Conservation (phyloP, 768 basidiomycete genomes). For the Coprinopsis cinerea region DNA sequence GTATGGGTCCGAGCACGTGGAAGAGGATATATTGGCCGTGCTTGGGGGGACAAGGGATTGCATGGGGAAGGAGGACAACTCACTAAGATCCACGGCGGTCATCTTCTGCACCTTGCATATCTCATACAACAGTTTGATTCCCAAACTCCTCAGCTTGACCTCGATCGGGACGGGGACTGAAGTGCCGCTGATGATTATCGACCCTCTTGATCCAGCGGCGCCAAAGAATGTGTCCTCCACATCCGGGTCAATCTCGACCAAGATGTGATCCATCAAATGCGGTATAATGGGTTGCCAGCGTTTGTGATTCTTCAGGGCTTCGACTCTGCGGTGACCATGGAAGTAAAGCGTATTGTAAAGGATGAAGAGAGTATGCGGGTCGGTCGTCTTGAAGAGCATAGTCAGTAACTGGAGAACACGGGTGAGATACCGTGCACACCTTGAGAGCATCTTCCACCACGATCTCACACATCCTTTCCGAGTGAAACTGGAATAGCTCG, state of each 20-base stretch:
- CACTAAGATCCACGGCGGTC: slow-evolving; percentile 72
- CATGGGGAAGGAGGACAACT: too few species aligned
- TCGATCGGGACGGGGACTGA: slow-evolving; percentile 73
- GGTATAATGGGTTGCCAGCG: slow-evolving; percentile 83
- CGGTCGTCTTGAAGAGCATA: slow-evolving; percentile 52
- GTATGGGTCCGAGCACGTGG: too few species aligned
- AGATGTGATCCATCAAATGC: slow-evolving; percentile 77
- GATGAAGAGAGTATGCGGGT: slow-evolving; percentile 81
- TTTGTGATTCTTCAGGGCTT: slow-evolving; percentile 72
- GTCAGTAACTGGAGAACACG: slow-evolving; percentile 10
- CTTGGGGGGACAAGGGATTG: too few species aligned
- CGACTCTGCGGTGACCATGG: slow-evolving; percentile 62
- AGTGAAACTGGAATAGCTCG: slow-evolving; percentile 87
- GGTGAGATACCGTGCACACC: slow-evolving; percentile 35
- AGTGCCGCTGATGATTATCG: slow-evolving; percentile 23
- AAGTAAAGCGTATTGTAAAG: slow-evolving; percentile 71
- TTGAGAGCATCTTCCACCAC: slow-evolving; percentile 62
- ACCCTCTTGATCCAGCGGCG: slow-evolving; percentile 30
- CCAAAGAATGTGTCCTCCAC: slow-evolving; percentile 57
- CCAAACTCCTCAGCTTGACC: slow-evolving; percentile 67
- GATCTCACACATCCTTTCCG: slow-evolving; percentile 85
- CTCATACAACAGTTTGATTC: slow-evolving; percentile 80
- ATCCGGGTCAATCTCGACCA: slow-evolving; percentile 76
- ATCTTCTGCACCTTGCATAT: slow-evolving; percentile 89
- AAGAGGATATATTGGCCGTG: too few species aligned